Conservation (phyloP, 2,329 filamentous ascomycete genomes). For the Hymenoscyphus linearis region DNA sequence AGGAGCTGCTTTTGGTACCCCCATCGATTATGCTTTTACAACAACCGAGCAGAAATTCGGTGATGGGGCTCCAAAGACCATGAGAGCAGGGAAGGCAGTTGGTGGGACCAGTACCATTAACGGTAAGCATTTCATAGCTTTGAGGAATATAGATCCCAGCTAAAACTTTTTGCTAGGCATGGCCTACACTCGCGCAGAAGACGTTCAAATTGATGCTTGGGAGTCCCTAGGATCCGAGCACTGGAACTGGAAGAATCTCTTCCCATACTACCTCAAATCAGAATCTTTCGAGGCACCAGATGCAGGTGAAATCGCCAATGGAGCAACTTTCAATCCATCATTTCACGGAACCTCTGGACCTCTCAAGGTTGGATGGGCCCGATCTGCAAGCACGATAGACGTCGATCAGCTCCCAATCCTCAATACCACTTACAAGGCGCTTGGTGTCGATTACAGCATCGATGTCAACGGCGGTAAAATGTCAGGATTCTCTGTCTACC, state of each 20-base stretch:
- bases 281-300: constrained; percentile 26
- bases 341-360: constrained; percentile 35
- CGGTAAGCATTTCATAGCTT: constrained; percentile 6
- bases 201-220: constrained; percentile 35
- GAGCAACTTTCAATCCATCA: constrained; percentile 33
- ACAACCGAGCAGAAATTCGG: constrained; percentile 36
- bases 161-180: constrained; percentile 27
- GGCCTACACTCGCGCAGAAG: constrained; percentile 34
- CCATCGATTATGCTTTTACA: constrained; percentile 38
- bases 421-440: constrained; percentile 28
- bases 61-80: constrained; percentile 24
- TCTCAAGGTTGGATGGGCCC: constrained; percentile 36
- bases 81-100: constrained; percentile 38
- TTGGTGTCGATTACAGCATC: constrained; percentile 33
- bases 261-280: constrained; percentile 29
- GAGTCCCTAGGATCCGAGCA: constrained; percentile 33
- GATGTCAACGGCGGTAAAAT: constrained; percentile 39
- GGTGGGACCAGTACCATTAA: constrained; percentile 41
- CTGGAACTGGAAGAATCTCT: constrained; percentile 32
- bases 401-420: background rate
- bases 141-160: background rate
- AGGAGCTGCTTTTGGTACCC: constrained; percentile 27
- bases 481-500: constrained; percentile 36
- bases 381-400: constrained; percentile 5
- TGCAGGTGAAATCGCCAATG: constrained; percentile 32